These are phyloP conservation scores for Xylogone sp. DNA, from an alignment of 2,329 filamentous ascomycete genomes.

Conservation along the genomic window DNA sequence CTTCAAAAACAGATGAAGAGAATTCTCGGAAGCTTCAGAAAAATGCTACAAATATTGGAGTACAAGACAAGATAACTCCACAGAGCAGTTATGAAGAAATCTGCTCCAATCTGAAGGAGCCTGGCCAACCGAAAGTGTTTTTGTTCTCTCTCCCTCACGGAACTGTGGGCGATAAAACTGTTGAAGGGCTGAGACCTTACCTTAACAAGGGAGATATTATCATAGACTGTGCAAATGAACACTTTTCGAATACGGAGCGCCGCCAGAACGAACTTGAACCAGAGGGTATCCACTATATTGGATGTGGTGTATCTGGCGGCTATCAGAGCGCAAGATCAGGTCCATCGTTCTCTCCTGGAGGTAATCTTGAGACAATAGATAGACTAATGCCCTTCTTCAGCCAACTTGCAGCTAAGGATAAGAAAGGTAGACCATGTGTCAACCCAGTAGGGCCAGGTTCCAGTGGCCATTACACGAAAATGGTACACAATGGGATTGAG, in stretches of 20 bases:
- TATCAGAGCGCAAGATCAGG: slow-evolving; percentile 65
- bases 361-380: slow-evolving; percentile 52
- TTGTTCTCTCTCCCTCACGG: slow-evolving; percentile 50
- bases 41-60: slow-evolving; percentile 22
- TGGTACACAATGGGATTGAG: slow-evolving; percentile 73
- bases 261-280: slow-evolving; percentile 53
- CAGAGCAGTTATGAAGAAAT: slow-evolving; percentile 44
- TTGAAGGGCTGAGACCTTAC: slow-evolving; percentile 36
- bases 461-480: slow-evolving; percentile 70
- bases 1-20: slow-evolving; percentile 31
- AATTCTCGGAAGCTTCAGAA: slow-evolving; percentile 35
- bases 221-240: slow-evolving; percentile 65
- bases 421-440: slow-evolving; percentile 56
- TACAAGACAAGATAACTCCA: slow-evolving; percentile 26
- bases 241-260: slow-evolving; percentile 61
- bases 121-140: slow-evolving; percentile 42
- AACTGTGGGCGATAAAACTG: slow-evolving; percentile 32
- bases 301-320: slow-evolving; percentile 65
- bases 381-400: slow-evolving; percentile 57
- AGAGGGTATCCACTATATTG: slow-evolving; percentile 61
- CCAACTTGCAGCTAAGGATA: slow-evolving; percentile 59
- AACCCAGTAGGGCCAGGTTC: slow-evolving; percentile 57
- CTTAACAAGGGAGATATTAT: slow-evolving; percentile 61
- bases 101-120: slow-evolving; percentile 36
- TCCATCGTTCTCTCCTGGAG: slow-evolving; percentile 64